A percentile compares a stretch with the other conserved stretches of the same genome.
phyloP scores from a whole-genome alignment of 2,329 filamentous ascomycete genomes.

The Apiospora saccharicola region DNA sequence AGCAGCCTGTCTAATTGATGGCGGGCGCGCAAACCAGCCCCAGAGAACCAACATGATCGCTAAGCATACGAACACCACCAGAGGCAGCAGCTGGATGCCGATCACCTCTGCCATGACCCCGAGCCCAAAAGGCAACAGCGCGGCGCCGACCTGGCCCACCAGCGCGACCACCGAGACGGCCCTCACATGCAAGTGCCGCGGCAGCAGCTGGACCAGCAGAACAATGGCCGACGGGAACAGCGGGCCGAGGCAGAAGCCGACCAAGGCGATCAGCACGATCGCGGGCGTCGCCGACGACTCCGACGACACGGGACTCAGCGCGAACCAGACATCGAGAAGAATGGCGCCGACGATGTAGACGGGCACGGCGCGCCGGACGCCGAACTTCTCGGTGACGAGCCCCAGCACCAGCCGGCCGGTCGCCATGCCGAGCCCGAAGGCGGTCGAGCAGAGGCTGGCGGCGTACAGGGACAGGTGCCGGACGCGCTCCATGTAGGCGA shows the following conservation, averaged over 20 bases:
- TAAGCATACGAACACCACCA: conserved; percentile 34
- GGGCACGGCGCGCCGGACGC: conserved; percentile 38
- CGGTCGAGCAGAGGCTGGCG: conserved; percentile 50
- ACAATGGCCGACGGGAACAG: conserved; percentile 51
- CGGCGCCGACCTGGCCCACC: conserved; percentile 53
- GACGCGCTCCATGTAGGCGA: conserved; percentile 52
- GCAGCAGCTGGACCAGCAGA: conserved; percentile 46
- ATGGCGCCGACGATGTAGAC: conserved; percentile 37
- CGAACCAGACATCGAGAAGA: conserved; percentile 32
- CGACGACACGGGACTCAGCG: conserved; percentile 17
- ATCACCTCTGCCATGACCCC: conserved; percentile 48
- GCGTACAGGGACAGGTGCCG: conserved; percentile 46
- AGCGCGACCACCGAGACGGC: conserved; percentile 53
- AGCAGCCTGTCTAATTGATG: background rate
- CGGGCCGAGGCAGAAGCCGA: conserved; percentile 51
- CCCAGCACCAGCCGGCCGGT: conserved; percentile 46
- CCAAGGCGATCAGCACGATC: conserved; percentile 39
- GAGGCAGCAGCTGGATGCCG: conserved; percentile 48
- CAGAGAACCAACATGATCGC: conserved; percentile 9
- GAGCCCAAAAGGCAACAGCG: conserved; percentile 51
- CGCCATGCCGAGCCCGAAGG: conserved; percentile 54
- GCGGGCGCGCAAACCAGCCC: background rate
- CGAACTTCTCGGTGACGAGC: conserved; percentile 41
- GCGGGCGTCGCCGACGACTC: conserved; percentile 28
- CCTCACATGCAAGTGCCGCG: conserved; percentile 48